Conservation (phyloP, 352 stramenopile species). For the Phytophthora multivora region DNA sequence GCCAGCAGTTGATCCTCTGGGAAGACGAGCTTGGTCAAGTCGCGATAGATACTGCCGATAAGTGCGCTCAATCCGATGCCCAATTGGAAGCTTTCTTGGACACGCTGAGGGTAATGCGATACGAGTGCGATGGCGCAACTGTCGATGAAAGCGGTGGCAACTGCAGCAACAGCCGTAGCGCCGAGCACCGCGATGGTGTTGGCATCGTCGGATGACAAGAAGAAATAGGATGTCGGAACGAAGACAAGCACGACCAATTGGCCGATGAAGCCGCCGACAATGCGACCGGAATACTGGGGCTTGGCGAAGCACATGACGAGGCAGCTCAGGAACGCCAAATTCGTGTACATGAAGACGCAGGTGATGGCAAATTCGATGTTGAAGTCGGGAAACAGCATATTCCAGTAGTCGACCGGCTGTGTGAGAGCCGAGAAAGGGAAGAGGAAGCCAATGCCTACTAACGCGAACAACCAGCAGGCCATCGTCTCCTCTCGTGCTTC, state of each 20-base stretch:
- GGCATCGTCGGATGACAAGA: slow-evolving; percentile 58
- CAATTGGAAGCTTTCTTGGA: slow-evolving; percentile 81
- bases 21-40: slow-evolving; percentile 82
- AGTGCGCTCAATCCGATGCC: slow-evolving; percentile 77
- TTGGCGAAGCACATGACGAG: slow-evolving; percentile 61
- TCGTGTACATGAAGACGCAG: slow-evolving; percentile 86
- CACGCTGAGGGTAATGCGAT: slow-evolving; percentile 69
- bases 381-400: slow-evolving; percentile 80
- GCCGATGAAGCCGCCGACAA: slow-evolving; percentile 75
- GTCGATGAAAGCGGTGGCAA: slow-evolving; percentile 80
- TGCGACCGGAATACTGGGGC: slow-evolving; percentile 67
- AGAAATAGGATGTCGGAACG: slow-evolving; percentile 75
- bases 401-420: slow-evolving; percentile 89
- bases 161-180: slow-evolving; percentile 56
- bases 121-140: slow-evolving; percentile 77
- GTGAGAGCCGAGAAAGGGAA: slow-evolving; percentile 88
- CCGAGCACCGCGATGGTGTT: slow-evolving; percentile 66
- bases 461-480: slow-evolving; percentile 63
- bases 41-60: slow-evolving; percentile 81
- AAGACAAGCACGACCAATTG: slow-evolving; percentile 75
- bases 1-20: slow-evolving; percentile 56
- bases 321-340: slow-evolving; percentile 59
- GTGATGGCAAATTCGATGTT: slow-evolving; percentile 90
- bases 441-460: slow-evolving; percentile 78
- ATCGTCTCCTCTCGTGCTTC: slow-evolving; percentile 49